Conservation (phyloP, 805 yeast species). For the Starmerella potacharoeniae region DNA sequence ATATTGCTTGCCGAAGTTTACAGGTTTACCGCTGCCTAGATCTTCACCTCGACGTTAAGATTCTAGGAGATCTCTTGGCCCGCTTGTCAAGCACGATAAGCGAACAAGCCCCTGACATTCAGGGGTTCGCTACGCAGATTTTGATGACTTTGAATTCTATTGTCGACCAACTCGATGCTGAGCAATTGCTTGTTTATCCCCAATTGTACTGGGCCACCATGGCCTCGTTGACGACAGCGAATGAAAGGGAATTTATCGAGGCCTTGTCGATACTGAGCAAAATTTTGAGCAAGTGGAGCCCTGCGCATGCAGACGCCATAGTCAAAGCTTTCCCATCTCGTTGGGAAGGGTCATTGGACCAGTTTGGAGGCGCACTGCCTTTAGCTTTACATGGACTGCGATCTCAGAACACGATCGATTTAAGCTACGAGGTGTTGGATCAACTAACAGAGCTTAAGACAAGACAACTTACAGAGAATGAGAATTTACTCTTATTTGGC, state of each 20-base stretch:
- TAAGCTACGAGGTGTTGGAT: slow-evolving; percentile 62
- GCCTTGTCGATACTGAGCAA: slow-evolving; percentile 70
- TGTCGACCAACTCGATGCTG: slow-evolving; percentile 72
- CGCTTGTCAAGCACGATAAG: slow-evolving; percentile 86
- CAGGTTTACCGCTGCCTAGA: slow-evolving; percentile 79
- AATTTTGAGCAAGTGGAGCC: slow-evolving; percentile 74
- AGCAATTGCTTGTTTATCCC: slow-evolving; percentile 73
- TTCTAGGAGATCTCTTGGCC: slow-evolving; percentile 89
- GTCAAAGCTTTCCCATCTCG: slow-evolving; percentile 82
- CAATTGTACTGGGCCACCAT: slow-evolving; percentile 92
- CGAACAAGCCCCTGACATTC: slow-evolving; percentile 80
- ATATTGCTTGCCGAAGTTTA: slow-evolving; percentile 91
- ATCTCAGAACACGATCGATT: slow-evolving; percentile 68
- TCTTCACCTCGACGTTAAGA: slow-evolving; percentile 69
- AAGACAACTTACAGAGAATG: slow-evolving; percentile 43
- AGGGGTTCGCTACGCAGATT: slow-evolving; percentile 94
- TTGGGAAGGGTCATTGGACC: slow-evolving; percentile 63
- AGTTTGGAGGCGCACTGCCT: slow-evolving; percentile 77
- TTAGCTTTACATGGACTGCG: slow-evolving; percentile 72
- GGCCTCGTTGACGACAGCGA: slow-evolving; percentile 80
- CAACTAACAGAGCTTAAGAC: slow-evolving; percentile 38
- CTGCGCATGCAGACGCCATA: slow-evolving; percentile 72
- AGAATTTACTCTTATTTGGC: slow-evolving; percentile 49
- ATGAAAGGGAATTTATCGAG: slow-evolving; percentile 88
- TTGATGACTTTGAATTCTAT: slow-evolving; percentile 90